These are phyloP conservation scores for Salvia rosmarinus DNA, from an alignment of 257 asterid genomes.

Conservation along the genomic window DNA sequence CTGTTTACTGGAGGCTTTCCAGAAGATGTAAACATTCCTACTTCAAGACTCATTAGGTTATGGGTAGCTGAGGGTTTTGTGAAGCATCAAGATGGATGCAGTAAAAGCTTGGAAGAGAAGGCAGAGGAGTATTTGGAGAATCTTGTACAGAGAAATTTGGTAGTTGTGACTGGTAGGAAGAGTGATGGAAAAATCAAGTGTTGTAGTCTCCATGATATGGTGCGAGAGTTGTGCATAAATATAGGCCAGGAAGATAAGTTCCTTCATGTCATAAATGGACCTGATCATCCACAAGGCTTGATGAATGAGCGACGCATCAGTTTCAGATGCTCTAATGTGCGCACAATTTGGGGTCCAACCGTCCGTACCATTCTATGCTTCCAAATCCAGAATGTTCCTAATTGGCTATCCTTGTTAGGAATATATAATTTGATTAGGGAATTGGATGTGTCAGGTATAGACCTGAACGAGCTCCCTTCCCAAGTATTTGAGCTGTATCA, in stretches of 20 bases:
- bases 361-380: background rate
- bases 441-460: background rate
- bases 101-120: constrained; percentile 3
- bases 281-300: background rate
- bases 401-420: background rate
- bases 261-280: background rate
- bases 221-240: constrained; percentile 8
- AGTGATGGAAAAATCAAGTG: constrained; percentile 17
- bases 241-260: constrained; percentile 5
- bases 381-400: background rate
- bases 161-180: constrained; percentile 2
- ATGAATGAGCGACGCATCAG: background rate
- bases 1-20: background rate
- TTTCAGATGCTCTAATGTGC: background rate
- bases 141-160: constrained; percentile 26
- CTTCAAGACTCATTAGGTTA: background rate
- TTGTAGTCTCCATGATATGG: constrained; percentile 27
- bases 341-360: background rate
- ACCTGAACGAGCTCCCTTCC: background rate
- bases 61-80: constrained; percentile 19
- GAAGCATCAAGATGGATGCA: background rate
- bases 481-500: background rate
- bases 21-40: background rate
- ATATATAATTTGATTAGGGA: background rate
- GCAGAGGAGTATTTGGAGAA: constrained; percentile 26